These are phyloP conservation scores for Parietaria judaica DNA, from an alignment of 306 rosid species.

Conservation along the genomic window DNA sequence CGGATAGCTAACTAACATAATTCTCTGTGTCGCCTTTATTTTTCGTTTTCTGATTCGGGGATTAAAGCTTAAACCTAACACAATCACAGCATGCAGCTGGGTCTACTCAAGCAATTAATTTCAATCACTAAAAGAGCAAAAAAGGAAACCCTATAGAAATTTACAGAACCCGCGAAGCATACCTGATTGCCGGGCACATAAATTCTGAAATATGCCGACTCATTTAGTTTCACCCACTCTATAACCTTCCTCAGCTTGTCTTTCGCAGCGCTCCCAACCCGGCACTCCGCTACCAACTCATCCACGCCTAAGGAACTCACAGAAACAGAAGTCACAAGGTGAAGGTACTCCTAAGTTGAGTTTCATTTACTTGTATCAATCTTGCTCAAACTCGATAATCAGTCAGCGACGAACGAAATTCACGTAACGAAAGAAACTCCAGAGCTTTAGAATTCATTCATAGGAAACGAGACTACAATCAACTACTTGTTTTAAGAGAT, in stretches of 20 bases:
- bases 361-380: not conserved
- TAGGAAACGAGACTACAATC: no score
- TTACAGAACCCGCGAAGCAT: conserved; percentile 5
- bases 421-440: no score
- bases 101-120: no score
- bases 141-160: not conserved
- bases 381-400: no score
- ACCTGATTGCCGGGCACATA: conserved; percentile 31
- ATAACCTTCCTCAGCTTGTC: conserved; percentile 60
- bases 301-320: conserved; percentile 35
- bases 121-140: not conserved
- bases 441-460: no score
- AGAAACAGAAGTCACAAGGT: not conserved
- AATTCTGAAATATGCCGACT: conserved; percentile 28
- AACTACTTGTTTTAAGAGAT: no score
- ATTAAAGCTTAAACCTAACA: no score
- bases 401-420: no score
- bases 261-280: conserved; percentile 42
- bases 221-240: conserved; percentile 56
- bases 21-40: no score
- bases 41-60: no score
- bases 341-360: not conserved
- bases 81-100: no score
- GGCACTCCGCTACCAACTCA: conserved; percentile 47
- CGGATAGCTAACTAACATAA: no score